Conservation (phyloP, 345 rosid genomes). For the Arabis hirsuta region DNA sequence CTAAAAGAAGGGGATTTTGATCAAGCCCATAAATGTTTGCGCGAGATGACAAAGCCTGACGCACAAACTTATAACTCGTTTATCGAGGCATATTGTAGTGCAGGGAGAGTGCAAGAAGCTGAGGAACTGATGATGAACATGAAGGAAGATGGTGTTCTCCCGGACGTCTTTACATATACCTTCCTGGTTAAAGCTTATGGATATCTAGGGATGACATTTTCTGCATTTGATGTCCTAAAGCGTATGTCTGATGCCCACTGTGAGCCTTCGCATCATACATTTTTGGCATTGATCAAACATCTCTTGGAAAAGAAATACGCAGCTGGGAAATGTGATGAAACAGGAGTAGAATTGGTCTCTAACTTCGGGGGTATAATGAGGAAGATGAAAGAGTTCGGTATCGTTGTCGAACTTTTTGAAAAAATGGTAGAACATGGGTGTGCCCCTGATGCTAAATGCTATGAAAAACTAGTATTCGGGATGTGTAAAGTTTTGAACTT, state of each 20-base stretch:
- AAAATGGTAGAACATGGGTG: constrained; percentile 68
- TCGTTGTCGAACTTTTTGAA: constrained; percentile 53
- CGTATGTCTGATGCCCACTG: constrained; percentile 67
- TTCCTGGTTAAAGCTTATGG: constrained; percentile 65
- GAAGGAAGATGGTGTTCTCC: constrained; percentile 57
- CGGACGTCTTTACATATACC: constrained; percentile 64
- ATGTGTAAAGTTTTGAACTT: constrained; percentile 61
- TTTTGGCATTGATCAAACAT: constrained; percentile 58
- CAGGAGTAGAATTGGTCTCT: no score
- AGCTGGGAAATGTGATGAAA: no score
- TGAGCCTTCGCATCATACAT: constrained; percentile 71
- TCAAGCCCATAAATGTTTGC: constrained; percentile 50
- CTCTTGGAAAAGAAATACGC: constrained; percentile 15
- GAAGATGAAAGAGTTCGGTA: constrained; percentile 59
- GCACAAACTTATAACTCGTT: constrained; percentile 59
- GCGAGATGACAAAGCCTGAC: constrained; percentile 62
- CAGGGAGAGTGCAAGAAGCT: constrained; percentile 67
- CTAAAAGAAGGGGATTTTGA: constrained; percentile 61
- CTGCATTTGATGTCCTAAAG: constrained; percentile 69
- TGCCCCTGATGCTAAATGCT: constrained; percentile 58
- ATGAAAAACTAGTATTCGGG: constrained; percentile 59
- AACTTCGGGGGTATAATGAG: constrained; percentile 47
- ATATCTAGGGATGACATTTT: constrained; percentile 49
- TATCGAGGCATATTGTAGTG: constrained; percentile 58
- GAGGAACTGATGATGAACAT: constrained; percentile 61